Evolutionary conservation across 768 basidiomycete species (phyloP).

Genomic region (Boletus subcaerulescens): DNA sequence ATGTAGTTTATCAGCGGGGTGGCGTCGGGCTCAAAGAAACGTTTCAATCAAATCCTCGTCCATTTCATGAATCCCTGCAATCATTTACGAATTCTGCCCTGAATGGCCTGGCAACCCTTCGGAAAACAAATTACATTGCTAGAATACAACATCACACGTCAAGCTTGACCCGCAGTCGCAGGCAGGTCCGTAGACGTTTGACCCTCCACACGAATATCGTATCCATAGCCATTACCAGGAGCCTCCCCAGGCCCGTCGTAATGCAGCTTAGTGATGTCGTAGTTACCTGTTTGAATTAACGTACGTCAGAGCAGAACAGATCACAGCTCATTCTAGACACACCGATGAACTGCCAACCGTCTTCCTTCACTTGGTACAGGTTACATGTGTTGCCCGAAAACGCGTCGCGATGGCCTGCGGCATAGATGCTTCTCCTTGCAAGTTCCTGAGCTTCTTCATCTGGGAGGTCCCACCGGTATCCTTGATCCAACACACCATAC

Average conservation of each 20-base stretch:
- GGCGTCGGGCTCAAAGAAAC: constrained; percentile 18
- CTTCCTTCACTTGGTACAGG: constrained; percentile 91
- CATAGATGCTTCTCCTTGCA: constrained; percentile 90
- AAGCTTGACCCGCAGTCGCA: constrained; percentile 26
- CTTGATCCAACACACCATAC: constrained; percentile 98
- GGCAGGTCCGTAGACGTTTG: constrained; percentile 53
- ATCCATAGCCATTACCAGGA: constrained; percentile 77
- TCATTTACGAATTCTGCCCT: neutral
- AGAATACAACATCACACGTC: constrained; percentile 23
- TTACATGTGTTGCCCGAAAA: constrained; percentile 97
- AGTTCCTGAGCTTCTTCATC: constrained; percentile 95
- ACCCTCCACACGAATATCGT: constrained; percentile 65
- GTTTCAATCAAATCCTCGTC: constrained; percentile 22
- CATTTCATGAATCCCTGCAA: neutral
- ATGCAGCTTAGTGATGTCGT: constrained; percentile 87
- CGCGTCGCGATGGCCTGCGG: constrained; percentile 94
- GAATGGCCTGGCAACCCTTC: neutral
- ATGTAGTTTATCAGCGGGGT: neutral
- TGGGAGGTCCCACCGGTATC: constrained; percentile 87
- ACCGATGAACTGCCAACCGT: constrained; percentile 97
- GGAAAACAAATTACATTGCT: constrained; percentile 17
- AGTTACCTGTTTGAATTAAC: constrained; percentile 61
- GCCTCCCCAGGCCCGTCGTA: constrained; percentile 81
- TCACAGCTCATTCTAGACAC: constrained; percentile 24
- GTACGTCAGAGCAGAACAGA: constrained; percentile 9